Conservation (phyloP, 1,284 basidiomycete genomes). For the Singerocomus rubriflavus region DNA sequence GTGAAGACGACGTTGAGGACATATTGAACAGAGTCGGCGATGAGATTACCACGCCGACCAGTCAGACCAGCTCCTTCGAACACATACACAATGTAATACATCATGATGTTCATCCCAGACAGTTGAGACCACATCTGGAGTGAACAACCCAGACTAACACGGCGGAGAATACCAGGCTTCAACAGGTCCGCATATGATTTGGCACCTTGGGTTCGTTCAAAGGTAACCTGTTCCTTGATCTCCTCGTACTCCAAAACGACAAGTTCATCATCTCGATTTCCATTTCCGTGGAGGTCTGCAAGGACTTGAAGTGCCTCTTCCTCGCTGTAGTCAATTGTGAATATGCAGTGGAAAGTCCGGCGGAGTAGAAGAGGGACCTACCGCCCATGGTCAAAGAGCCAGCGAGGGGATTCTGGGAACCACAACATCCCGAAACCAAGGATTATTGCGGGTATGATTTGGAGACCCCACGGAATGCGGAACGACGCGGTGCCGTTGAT, state of each 20-base stretch:
- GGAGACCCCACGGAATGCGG: conserved; percentile 78
- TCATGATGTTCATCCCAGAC: conserved; percentile 68
- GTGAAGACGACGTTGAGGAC: conserved; percentile 73
- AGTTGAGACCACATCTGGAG: conserved; percentile 68
- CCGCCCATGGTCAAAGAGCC: conserved; percentile 62
- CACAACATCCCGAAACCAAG: conserved; percentile 65
- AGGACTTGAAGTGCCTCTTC: conserved; percentile 74
- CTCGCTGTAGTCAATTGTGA: conserved; percentile 40
- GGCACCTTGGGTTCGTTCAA: conserved; percentile 69
- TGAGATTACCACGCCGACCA: conserved; percentile 65
- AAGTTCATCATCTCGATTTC: conserved; percentile 59
- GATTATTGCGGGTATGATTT: conserved; percentile 72
- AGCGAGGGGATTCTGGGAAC: conserved; percentile 69
- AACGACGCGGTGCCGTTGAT: conserved; percentile 68
- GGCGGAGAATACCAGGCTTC: conserved; percentile 52
- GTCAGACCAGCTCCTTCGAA: conserved; percentile 75
- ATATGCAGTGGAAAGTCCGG: not conserved
- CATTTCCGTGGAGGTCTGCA: conserved; percentile 75
- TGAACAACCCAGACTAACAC: conserved; percentile 54
- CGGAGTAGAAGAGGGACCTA: conserved; percentile 21
- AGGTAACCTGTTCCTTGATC: conserved; percentile 70
- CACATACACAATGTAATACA: conserved; percentile 79
- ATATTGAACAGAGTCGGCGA: conserved; percentile 77
- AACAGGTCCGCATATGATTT: conserved; percentile 71
- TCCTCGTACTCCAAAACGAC: conserved; percentile 78